Percentiles rank a stretch among this genome's conserved stretches.
Conservation (phyloP, 2,329 filamentous ascomycete species). For the Phialophora expanda region DNA sequence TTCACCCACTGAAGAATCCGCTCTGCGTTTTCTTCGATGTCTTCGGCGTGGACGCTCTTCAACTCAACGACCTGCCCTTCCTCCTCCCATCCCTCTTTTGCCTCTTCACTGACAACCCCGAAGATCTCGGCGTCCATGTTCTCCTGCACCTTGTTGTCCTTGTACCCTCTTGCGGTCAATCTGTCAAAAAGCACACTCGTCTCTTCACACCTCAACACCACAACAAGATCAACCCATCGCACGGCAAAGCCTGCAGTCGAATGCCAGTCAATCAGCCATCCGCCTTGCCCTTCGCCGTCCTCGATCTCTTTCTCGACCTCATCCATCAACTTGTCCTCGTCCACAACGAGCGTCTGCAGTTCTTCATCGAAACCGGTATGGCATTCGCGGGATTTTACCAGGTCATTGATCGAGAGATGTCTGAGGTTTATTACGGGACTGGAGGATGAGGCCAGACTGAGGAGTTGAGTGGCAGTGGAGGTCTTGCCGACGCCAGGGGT, state of each 20-base stretch:
- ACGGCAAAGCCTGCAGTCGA: slow-evolving; percentile 94
- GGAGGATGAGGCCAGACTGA: slow-evolving; percentile 32
- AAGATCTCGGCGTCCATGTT: slow-evolving; percentile 98
- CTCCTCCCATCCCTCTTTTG: slow-evolving; percentile 79
- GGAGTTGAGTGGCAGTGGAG: slow-evolving; percentile 80
- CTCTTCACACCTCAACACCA: slow-evolving; percentile 80
- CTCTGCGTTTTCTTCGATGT: slow-evolving; percentile 88
- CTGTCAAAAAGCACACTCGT: slow-evolving; percentile 84
- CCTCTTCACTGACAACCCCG: slow-evolving; percentile 90
- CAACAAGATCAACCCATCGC: slow-evolving; percentile 92
- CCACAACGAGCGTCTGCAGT: slow-evolving; percentile 86
- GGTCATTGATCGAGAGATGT: slow-evolving; percentile 85
- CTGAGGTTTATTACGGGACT: slow-evolving; percentile 73
- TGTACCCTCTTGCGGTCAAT: slow-evolving; percentile 74
- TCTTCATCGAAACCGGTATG: slow-evolving; percentile 88
- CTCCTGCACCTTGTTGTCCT: slow-evolving; percentile 87
- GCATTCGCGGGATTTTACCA: slow-evolving; percentile 86
- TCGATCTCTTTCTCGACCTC: slow-evolving; percentile 81
- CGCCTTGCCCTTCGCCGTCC: slow-evolving; percentile 60
- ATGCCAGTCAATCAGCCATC: slow-evolving; percentile 96
- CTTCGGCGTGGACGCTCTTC: slow-evolving; percentile 77
- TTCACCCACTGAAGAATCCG: slow-evolving; percentile 80
- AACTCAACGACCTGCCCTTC: slow-evolving; percentile 78
- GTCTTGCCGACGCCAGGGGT: slow-evolving; percentile 97
- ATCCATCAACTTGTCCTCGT: slow-evolving; percentile 95